Evolutionary conservation across 257 asterid genomes (phyloP).

Genomic region (Misopates orontium): DNA sequence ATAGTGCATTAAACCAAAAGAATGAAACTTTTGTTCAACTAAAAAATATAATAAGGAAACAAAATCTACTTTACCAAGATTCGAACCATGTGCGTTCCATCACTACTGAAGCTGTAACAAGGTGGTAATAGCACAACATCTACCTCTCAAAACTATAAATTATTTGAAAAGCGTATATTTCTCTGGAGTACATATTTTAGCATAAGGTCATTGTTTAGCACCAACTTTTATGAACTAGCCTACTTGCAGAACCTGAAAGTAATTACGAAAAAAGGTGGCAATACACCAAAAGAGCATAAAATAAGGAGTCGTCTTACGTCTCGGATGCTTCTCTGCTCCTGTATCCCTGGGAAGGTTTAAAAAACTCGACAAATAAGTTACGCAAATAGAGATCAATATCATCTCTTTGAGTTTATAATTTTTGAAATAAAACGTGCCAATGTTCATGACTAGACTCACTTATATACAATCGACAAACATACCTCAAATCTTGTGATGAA

Average conservation of each 20-base stretch:
- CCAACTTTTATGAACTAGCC: constrained; percentile 11
- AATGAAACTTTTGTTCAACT: too few relatives aligned
- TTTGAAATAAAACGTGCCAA: constrained; percentile 10
- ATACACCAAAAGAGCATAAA: constrained; percentile 24
- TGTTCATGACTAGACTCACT: constrained; percentile 7
- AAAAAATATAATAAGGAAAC: too few relatives aligned
- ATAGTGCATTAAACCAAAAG: background rate
- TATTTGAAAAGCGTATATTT: background rate
- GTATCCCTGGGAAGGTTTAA: constrained; percentile 64
- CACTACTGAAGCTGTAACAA: too few relatives aligned
- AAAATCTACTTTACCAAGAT: too few relatives aligned
- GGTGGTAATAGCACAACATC: background rate
- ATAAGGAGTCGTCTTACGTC: constrained; percentile 53
- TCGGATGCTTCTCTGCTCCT: constrained; percentile 84
- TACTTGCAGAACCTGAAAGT: constrained; percentile 8
- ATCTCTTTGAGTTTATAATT: too few relatives aligned
- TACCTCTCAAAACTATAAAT: background rate
- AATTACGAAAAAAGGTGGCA: constrained; percentile 1
- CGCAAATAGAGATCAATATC: background rate
- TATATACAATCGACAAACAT: constrained; percentile 19
- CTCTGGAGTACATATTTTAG: constrained; percentile 13
- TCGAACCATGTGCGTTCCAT: too few relatives aligned
- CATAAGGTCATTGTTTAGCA: background rate
- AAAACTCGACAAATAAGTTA: background rate
- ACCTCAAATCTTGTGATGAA: constrained; percentile 86